These are phyloP conservation scores for Metschnikowia reukaufii DNA, from an alignment of 805 yeast genomes.

Conservation along the genomic window DNA sequence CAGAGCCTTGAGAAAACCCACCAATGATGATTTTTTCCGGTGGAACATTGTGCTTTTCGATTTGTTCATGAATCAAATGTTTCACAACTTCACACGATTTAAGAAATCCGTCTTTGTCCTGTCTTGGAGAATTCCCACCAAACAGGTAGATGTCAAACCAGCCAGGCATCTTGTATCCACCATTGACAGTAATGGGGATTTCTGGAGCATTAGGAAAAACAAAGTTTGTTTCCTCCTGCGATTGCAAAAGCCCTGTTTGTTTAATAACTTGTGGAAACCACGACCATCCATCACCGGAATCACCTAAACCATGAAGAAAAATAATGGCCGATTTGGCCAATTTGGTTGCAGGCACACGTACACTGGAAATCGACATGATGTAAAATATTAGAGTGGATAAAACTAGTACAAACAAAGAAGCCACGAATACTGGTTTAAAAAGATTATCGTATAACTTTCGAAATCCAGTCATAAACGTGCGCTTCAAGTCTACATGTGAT, in stretches of 20 bases:
- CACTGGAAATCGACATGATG: conserved; percentile 24
- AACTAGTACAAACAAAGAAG: no score
- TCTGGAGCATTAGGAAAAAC: conserved; percentile 91
- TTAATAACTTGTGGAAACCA: conserved; percentile 70
- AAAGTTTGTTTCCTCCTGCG: conserved; percentile 55
- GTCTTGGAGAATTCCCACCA: conserved; percentile 45
- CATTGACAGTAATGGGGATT: conserved; percentile 65
- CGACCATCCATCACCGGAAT: conserved; percentile 85
- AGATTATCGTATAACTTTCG: no score
- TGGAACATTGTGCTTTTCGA: conserved; percentile 49
- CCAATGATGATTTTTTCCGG: conserved; percentile 79
- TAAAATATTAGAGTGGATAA: neutral
- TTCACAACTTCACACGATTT: conserved; percentile 48
- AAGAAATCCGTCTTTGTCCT: conserved; percentile 57
- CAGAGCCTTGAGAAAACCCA: conserved; percentile 95
- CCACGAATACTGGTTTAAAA: no score
- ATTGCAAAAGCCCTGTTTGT: conserved; percentile 41
- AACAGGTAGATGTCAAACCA: conserved; percentile 82
- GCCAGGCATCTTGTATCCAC: conserved; percentile 67
- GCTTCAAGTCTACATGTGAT: no score
- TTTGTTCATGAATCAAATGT: conserved; percentile 50
- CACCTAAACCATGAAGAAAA: conserved; percentile 89
- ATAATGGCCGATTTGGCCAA: conserved; percentile 57
- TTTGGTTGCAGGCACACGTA: conserved; percentile 29
- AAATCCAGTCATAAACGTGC: no score